These are phyloP conservation scores for Begonia masoniana DNA, from an alignment of 306 rosid genomes.

Conservation along the genomic window DNA sequence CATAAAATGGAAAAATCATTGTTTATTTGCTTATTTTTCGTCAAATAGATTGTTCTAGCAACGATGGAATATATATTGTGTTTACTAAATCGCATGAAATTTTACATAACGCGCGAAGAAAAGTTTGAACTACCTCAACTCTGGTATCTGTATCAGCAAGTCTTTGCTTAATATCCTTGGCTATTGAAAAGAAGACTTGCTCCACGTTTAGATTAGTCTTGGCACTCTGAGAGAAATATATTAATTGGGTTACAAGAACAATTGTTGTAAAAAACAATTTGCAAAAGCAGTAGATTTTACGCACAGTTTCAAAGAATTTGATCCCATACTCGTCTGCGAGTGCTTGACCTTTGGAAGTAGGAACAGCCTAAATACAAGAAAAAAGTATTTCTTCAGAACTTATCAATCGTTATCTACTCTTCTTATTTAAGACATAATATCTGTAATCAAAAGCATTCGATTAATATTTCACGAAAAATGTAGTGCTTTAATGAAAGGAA, in stretches of 20 bases:
- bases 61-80: too few relatives aligned
- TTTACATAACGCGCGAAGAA: too few relatives aligned
- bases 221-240: slow-evolving; percentile 1
- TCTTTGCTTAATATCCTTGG: neutral
- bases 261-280: neutral
- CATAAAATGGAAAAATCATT: too few relatives aligned
- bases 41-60: too few relatives aligned
- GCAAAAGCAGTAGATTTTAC: neutral
- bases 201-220: slow-evolving; percentile 3
- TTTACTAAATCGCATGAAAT: too few relatives aligned
- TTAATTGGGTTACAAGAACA: neutral
- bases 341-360: slow-evolving; percentile 3
- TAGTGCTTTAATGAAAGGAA: too few relatives aligned
- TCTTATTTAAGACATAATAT: too few relatives aligned
- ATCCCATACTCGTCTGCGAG: slow-evolving; percentile 1
- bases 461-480: too few relatives aligned
- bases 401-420: too few relatives aligned
- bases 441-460: too few relatives aligned
- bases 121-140: neutral
- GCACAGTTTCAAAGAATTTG: slow-evolving; percentile 3
- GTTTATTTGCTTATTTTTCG: too few relatives aligned
- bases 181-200: slow-evolving; percentile 3
- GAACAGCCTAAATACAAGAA: neutral
- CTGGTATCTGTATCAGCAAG: slow-evolving; percentile 2
- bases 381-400: neutral